phyloP scores from a whole-genome alignment of 2,329 filamentous ascomycete species.

The Ophiostoma australiae region DNA sequence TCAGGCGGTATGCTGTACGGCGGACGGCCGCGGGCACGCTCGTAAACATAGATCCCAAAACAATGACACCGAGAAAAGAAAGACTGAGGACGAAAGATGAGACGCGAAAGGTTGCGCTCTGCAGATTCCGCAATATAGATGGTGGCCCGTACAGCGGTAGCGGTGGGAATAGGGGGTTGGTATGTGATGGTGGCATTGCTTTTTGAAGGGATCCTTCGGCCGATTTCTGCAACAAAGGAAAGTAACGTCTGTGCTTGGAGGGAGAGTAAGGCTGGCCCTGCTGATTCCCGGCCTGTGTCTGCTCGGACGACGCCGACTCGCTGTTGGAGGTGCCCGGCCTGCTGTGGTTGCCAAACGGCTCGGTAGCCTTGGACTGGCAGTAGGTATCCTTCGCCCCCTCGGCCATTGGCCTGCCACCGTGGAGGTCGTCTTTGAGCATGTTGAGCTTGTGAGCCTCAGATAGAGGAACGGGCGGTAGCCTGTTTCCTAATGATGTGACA shows the following conservation, averaged over 20 bases:
- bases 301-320: background rate
- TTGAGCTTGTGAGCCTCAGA: slow-evolving; percentile 69
- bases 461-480: slow-evolving; percentile 64
- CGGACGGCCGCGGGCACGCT: slow-evolving; percentile 52
- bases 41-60: slow-evolving; percentile 67
- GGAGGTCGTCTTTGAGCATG: slow-evolving; percentile 49
- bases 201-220: slow-evolving; percentile 42
- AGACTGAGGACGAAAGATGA: slow-evolving; percentile 73
- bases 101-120: slow-evolving; percentile 60
- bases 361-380: background rate
- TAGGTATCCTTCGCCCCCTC: background rate
- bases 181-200: slow-evolving; percentile 59
- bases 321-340: background rate
- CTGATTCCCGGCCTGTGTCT: background rate
- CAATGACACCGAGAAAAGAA: slow-evolving; percentile 69
- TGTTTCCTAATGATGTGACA: slow-evolving; percentile 59
- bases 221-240: slow-evolving; percentile 29
- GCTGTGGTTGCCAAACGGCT: background rate
- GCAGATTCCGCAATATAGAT: slow-evolving; percentile 57
- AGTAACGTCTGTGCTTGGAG: slow-evolving; percentile 34
- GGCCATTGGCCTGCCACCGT: slow-evolving; percentile 26
- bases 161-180: slow-evolving; percentile 78
- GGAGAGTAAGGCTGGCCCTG: background rate
- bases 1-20: slow-evolving; percentile 49
- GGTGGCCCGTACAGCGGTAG: slow-evolving; percentile 77